Evolutionary conservation across 306 rosid species (phyloP).

Genomic region (Crotalaria pallida): DNA sequence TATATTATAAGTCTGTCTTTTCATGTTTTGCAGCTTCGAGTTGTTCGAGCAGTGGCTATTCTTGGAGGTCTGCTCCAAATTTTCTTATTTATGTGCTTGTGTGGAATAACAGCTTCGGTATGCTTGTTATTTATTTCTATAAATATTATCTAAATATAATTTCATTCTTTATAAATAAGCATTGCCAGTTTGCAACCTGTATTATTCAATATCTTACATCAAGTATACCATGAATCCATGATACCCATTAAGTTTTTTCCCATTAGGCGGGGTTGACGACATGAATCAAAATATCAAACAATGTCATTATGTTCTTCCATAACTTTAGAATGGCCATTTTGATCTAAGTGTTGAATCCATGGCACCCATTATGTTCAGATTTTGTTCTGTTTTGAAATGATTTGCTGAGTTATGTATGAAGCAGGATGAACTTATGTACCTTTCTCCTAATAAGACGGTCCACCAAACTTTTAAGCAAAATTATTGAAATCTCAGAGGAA

Average conservation of each 20-base stretch:
- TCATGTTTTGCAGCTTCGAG: slow-evolving; percentile 69
- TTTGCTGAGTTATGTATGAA: not conserved
- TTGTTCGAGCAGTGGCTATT: slow-evolving; percentile 92
- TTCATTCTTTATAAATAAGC: not conserved
- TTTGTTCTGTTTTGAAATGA: not conserved
- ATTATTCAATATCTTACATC: not conserved
- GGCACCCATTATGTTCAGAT: not conserved
- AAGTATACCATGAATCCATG: not conserved
- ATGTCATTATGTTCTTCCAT: no score
- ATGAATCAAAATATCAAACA: no score
- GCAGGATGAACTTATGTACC: not conserved
- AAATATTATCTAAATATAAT: not conserved
- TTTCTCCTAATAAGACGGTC: not conserved
- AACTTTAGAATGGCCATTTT: no score
- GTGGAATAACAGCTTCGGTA: slow-evolving; percentile 89
- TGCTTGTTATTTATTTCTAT: slow-evolving; percentile 30
- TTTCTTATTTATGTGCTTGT: slow-evolving; percentile 83
- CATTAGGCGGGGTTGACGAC: not conserved
- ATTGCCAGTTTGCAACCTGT: not conserved
- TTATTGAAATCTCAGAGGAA: slow-evolving; percentile 14
- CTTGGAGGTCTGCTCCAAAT: slow-evolving; percentile 94
- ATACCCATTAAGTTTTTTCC: not conserved
- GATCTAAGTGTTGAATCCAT: no score
- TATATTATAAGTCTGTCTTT: slow-evolving; percentile 16
- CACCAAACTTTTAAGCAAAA: not conserved